Evolutionary conservation across 495 filamentous ascomycete genomes (phyloP).

Genomic region (Hyaloscypha hepaticicola): DNA sequence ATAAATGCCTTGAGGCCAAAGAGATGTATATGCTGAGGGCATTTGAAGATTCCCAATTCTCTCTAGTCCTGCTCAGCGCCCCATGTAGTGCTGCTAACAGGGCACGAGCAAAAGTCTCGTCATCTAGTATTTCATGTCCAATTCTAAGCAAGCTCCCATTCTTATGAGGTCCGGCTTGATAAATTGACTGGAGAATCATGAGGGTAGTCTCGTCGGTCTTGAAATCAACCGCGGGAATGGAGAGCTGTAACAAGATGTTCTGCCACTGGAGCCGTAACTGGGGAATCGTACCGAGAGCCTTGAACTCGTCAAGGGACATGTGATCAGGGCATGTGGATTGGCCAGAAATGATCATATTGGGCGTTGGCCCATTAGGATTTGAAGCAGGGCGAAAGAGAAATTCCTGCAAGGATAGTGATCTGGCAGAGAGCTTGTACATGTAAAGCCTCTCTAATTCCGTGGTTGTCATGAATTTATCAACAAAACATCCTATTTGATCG

Average conservation of each 20-base stretch:
- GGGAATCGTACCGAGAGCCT: constrained; percentile 37
- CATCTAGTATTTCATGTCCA: constrained; percentile 34
- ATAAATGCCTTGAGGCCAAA: constrained; percentile 32
- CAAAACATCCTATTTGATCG: not conserved
- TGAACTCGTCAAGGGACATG: constrained; percentile 41
- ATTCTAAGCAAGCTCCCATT: constrained; percentile 17
- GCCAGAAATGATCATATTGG: constrained; percentile 17
- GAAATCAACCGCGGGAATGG: constrained; percentile 33
- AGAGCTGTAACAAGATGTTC: constrained; percentile 42
- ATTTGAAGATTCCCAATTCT: constrained; percentile 40
- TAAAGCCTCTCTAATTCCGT: not conserved
- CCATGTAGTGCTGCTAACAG: constrained; percentile 32
- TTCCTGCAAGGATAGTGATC: not conserved
- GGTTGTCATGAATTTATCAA: not conserved
- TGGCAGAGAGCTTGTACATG: not conserved
- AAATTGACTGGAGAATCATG: constrained; percentile 39
- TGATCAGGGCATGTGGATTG: constrained; percentile 35
- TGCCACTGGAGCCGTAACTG: constrained; percentile 44
- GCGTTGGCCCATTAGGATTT: not conserved
- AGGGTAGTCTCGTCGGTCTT: constrained; percentile 37
- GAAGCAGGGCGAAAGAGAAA: not conserved
- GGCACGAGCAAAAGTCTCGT: constrained; percentile 30
- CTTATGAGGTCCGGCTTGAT: constrained; percentile 35
- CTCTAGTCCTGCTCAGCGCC: constrained; percentile 31
- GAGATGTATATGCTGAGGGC: constrained; percentile 33